phyloP scores from a whole-genome alignment of 495 filamentous ascomycete species.

The Halenospora varia region DNA sequence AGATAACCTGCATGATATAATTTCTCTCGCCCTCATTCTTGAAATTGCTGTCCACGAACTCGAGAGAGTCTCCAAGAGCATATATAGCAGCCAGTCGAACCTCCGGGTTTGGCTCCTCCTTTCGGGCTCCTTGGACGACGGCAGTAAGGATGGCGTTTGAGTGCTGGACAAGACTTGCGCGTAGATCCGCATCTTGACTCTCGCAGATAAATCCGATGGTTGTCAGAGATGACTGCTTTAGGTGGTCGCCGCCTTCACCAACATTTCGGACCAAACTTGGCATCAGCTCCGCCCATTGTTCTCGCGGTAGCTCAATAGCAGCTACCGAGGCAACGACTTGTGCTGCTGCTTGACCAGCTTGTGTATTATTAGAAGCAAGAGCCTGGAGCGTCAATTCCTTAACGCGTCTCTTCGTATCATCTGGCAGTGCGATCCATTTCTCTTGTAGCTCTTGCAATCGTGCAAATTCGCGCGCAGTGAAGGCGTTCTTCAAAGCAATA shows the following conservation, averaged over 20 bases:
- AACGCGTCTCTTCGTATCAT: constrained; percentile 74
- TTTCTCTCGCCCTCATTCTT: constrained; percentile 98
- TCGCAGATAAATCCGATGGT: constrained; percentile 98
- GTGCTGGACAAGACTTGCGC: constrained; percentile 74
- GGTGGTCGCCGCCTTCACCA: constrained; percentile 72
- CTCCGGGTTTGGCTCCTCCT: constrained; percentile 87
- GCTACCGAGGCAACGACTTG: constrained; percentile 95
- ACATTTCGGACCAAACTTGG: constrained; percentile 83
- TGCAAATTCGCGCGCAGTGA: constrained; percentile 83
- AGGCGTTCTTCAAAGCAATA: constrained; percentile 95
- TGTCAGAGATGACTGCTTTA: constrained; percentile 91
- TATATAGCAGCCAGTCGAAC: constrained; percentile 89
- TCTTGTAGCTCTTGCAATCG: constrained; percentile 82
- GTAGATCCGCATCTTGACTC: constrained; percentile 81
- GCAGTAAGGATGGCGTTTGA: constrained; percentile 98
- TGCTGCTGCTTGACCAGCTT: constrained; percentile 83
- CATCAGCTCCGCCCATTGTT: constrained; percentile 97
- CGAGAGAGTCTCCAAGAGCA: constrained; percentile 92
- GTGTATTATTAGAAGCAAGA: constrained; percentile 65
- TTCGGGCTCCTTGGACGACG: constrained; percentile 93
- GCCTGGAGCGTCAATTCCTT: constrained; percentile 87
- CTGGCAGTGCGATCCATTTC: constrained; percentile 81
- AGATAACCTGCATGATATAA: constrained; percentile 99
- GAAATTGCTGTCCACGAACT: constrained; percentile 97
- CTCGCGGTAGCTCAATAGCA: constrained; percentile 85